Conservation (phyloP, 176 grass and related monocot genomes). For the Otatea glauca region DNA sequence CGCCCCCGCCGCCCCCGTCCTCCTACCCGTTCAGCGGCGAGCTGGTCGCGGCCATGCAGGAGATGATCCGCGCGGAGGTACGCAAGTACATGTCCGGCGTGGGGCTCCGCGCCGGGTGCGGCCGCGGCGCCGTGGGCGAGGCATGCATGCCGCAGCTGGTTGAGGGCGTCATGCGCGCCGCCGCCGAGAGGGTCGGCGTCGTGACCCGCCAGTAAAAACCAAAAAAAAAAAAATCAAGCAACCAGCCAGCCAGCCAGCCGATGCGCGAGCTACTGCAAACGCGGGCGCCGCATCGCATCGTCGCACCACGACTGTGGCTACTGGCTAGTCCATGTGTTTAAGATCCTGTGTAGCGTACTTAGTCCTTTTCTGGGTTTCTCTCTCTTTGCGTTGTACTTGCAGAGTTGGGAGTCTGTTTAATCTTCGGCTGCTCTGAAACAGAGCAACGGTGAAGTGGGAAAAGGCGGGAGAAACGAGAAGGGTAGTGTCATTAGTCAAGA, state of each 20-base stretch:
- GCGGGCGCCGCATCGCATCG: background rate
- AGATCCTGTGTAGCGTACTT: conserved; percentile 25
- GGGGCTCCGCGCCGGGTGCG: conserved; percentile 52
- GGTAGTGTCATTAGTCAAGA: background rate
- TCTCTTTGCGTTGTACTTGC: background rate
- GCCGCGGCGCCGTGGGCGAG: conserved; percentile 43
- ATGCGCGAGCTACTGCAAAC: background rate
- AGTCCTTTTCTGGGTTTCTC: background rate
- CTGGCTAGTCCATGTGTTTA: conserved; percentile 5
- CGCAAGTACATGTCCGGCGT: conserved; percentile 77
- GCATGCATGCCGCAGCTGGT: conserved; percentile 49
- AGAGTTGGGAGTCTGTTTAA: background rate
- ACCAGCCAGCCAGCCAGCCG: background rate
- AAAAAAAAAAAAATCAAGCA: background rate
- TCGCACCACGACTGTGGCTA: background rate
- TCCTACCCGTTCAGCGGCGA: conserved; percentile 48
- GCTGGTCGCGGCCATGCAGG: conserved; percentile 64
- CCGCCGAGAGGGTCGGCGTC: conserved; percentile 48
- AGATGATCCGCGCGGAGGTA: conserved; percentile 90
- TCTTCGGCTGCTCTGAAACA: conserved; percentile 44
- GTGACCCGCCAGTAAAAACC: conserved; percentile 5
- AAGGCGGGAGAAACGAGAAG: background rate
- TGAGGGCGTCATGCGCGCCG: conserved; percentile 64
- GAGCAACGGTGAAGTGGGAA: conserved; percentile 22
- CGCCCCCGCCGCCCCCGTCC: background rate